Percentiles rank a stretch among this genome's conserved stretches.
Conservation (phyloP, 2,329 filamentous ascomycete genomes). For the Xylariomycetidae sp. region DNA sequence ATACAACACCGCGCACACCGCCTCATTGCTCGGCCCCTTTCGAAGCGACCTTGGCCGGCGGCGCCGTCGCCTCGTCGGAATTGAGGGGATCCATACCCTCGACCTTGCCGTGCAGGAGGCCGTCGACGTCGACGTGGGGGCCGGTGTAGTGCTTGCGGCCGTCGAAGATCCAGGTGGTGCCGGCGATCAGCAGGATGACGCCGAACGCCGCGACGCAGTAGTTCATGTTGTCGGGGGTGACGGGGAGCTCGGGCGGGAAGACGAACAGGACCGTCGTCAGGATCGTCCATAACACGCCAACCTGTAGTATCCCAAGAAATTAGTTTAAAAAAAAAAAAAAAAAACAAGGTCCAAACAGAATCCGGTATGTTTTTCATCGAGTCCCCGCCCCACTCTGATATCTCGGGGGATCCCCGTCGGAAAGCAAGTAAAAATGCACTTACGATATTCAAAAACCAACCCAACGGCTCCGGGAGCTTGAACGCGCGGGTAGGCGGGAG, state of each 20-base stretch:
- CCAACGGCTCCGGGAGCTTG: slow-evolving; percentile 45
- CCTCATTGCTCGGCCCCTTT: no score
- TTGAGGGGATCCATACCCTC: slow-evolving; percentile 15
- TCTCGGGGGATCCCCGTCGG: no score
- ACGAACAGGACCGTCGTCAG: slow-evolving; percentile 72
- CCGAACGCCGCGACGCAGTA: slow-evolving; percentile 44
- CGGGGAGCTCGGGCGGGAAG: slow-evolving; percentile 62
- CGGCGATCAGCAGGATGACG: slow-evolving; percentile 39
- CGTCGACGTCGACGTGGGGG: slow-evolving; percentile 24
- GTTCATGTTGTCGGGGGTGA: slow-evolving; percentile 63
- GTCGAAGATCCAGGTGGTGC: slow-evolving; percentile 40
- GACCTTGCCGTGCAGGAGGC: slow-evolving; percentile 15
- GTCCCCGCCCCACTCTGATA: not conserved
- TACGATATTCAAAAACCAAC: slow-evolving; percentile 54
- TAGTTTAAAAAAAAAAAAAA: slow-evolving; percentile 7
- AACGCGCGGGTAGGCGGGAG: slow-evolving; percentile 55
- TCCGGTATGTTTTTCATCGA: no score
- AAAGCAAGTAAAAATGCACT: slow-evolving; percentile 15
- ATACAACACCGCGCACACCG: no score
- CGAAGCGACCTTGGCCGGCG: not conserved
- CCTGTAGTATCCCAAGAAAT: slow-evolving; percentile 40
- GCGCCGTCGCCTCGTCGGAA: slow-evolving; percentile 1
- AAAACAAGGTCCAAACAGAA: not conserved
- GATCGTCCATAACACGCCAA: slow-evolving; percentile 59
- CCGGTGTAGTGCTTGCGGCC: slow-evolving; percentile 42